phyloP scores from a whole-genome alignment of 2,329 filamentous ascomycete species.

The Hypoxylon sp. region DNA sequence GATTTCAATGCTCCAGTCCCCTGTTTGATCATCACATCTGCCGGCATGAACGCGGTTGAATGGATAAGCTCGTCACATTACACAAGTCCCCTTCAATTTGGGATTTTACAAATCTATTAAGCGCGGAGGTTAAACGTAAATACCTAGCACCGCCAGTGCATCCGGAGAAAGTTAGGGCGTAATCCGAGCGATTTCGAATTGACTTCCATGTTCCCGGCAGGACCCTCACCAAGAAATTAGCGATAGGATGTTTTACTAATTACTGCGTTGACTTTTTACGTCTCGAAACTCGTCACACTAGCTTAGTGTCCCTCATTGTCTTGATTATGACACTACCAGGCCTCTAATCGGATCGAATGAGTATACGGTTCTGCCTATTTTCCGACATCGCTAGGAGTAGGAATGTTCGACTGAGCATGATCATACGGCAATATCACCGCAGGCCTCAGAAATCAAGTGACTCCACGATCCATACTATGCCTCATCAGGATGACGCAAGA shows the following conservation, averaged over 20 bases:
- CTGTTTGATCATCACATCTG: conserved; percentile 25
- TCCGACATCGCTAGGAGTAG: conserved; percentile 26
- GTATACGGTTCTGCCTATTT: neutral
- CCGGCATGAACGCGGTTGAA: conserved; percentile 28
- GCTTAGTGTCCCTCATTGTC: neutral
- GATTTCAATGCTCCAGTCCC: conserved; percentile 5
- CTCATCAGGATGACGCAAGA: conserved; percentile 34
- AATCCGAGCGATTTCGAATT: conserved; percentile 11
- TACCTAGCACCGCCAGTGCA: conserved; percentile 9
- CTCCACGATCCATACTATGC: conserved; percentile 32
- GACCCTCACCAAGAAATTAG: neutral
- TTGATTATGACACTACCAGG: neutral
- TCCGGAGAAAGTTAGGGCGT: conserved; percentile 10
- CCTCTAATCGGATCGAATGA: neutral
- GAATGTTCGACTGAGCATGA: conserved; percentile 11
- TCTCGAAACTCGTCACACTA: conserved; percentile 12
- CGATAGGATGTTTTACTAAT: neutral
- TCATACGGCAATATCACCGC: conserved; percentile 32
- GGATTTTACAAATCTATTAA: conserved; percentile 13
- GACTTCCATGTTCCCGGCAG: conserved; percentile 9
- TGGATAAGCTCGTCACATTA: conserved; percentile 27
- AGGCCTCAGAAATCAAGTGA: conserved; percentile 43
- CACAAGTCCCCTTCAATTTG: conserved; percentile 24
- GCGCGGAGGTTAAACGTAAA: conserved; percentile 8
- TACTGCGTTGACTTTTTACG: neutral